A percentile compares a stretch with the other conserved stretches of the same genome.
These are phyloP conservation scores for Xerophyta viscosa DNA, from an alignment of 106 monocot species.

Conservation along the genomic window DNA sequence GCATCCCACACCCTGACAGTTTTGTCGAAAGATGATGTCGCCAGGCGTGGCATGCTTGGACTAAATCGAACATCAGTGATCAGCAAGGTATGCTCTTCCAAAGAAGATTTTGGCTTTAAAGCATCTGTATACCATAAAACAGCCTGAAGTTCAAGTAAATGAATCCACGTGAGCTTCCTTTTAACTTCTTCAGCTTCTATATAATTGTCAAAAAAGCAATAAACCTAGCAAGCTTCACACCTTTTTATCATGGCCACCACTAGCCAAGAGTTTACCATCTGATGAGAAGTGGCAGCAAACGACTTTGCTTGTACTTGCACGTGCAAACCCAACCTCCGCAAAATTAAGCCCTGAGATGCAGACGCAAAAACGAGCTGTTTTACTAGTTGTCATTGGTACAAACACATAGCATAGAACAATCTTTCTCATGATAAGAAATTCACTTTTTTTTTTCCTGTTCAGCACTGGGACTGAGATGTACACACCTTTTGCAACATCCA, in stretches of 20 bases:
- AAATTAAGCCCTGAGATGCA: conserved; percentile 53
- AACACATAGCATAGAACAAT: too few relatives aligned
- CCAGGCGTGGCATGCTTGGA: conserved; percentile 76
- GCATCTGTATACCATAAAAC: conserved; percentile 68
- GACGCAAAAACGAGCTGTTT: neutral
- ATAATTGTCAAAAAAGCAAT: neutral
- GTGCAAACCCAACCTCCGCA: conserved; percentile 37
- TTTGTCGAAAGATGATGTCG: conserved; percentile 89
- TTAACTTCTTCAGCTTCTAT: neutral
- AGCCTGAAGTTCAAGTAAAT: conserved; percentile 46
- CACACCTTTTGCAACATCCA: conserved; percentile 73
- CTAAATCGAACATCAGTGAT: conserved; percentile 89
- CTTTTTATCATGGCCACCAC: conserved; percentile 96
- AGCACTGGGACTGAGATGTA: too few relatives aligned
- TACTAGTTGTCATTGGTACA: neutral
- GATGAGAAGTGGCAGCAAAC: conserved; percentile 94
- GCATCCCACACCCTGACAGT: conserved; percentile 95
- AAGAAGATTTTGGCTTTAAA: conserved; percentile 52
- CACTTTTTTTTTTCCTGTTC: too few relatives aligned
- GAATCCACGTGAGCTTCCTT: too few relatives aligned
- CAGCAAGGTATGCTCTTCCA: conserved; percentile 63
- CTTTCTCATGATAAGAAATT: too few relatives aligned
- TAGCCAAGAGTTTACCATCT: conserved; percentile 95
- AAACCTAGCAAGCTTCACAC: too few relatives aligned
- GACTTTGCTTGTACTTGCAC: conserved; percentile 88